phyloP scores from a whole-genome alignment of 768 basidiomycete species.

The Gautieria morchelliformis region DNA sequence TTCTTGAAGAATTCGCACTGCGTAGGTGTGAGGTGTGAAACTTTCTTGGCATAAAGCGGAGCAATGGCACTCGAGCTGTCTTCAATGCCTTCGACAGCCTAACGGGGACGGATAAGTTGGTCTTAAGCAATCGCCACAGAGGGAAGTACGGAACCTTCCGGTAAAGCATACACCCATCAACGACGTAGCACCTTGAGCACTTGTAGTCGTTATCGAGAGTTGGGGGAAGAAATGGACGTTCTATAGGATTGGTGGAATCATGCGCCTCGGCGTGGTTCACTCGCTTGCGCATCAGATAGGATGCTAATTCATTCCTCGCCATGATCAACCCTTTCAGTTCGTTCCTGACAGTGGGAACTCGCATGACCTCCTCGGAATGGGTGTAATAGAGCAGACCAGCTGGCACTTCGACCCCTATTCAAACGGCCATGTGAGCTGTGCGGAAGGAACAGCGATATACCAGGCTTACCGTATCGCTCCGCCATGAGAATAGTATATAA shows the following conservation, averaged over 20 bases:
- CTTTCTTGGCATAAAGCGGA: slow-evolving; percentile 68
- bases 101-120: background rate
- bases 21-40: slow-evolving; percentile 58
- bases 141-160: slow-evolving; percentile 46
- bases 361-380: slow-evolving; percentile 78
- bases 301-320: slow-evolving; percentile 76
- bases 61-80: slow-evolving; percentile 39
- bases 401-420: slow-evolving; percentile 54
- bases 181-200: slow-evolving; percentile 73
- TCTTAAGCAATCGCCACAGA: background rate
- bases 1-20: slow-evolving; percentile 76
- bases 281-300: slow-evolving; percentile 54
- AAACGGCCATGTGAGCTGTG: background rate
- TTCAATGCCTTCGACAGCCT: slow-evolving; percentile 63
- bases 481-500: slow-evolving; percentile 85
- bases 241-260: background rate
- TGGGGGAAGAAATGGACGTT: slow-evolving; percentile 60
- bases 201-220: slow-evolving; percentile 74
- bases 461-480: slow-evolving; percentile 63
- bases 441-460: background rate
- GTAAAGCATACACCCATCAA: slow-evolving; percentile 91
- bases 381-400: slow-evolving; percentile 91
- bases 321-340: slow-evolving; percentile 80
- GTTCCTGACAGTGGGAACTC: slow-evolving; percentile 69
- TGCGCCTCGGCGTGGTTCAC: background rate